Evolutionary conservation across 164 flowering plant genomes (phyloP).

Genomic region (Magnolia kwangsiensis): DNA sequence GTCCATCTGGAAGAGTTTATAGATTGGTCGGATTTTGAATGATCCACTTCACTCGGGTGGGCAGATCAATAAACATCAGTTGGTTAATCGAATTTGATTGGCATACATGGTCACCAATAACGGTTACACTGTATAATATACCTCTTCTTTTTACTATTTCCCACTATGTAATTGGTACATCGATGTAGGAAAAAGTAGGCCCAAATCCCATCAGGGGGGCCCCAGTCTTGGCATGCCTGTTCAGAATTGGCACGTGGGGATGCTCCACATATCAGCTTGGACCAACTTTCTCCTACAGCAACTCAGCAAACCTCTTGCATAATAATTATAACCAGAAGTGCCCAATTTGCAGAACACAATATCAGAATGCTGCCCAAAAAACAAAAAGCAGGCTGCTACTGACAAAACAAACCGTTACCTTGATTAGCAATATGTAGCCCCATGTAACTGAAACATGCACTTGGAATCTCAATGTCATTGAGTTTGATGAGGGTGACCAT

Average conservation of each 20-base stretch:
- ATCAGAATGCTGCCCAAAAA: neutral
- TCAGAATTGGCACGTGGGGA: neutral
- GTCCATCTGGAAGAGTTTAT: too few relatives aligned
- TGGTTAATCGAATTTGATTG: too few relatives aligned
- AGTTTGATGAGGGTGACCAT: conserved; percentile 41
- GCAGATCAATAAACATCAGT: too few relatives aligned
- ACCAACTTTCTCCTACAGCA: neutral
- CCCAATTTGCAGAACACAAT: neutral
- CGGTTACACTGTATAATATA: too few relatives aligned
- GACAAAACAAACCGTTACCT: neutral
- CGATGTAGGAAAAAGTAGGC: too few relatives aligned
- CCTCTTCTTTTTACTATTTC: too few relatives aligned
- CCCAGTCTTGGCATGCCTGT: neutral
- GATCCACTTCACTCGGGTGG: too few relatives aligned
- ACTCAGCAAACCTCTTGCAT: neutral
- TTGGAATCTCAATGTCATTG: conserved; percentile 14
- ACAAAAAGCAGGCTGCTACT: neutral
- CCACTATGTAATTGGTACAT: too few relatives aligned
- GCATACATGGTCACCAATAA: too few relatives aligned
- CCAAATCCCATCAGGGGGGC: neutral
- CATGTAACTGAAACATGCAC: neutral
- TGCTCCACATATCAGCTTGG: neutral
- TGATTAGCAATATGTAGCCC: neutral
- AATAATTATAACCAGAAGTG: neutral
- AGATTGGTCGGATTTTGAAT: too few relatives aligned